Evolutionary conservation across 495 filamentous ascomycete species (phyloP).

Genomic region (Podospora sp.): DNA sequence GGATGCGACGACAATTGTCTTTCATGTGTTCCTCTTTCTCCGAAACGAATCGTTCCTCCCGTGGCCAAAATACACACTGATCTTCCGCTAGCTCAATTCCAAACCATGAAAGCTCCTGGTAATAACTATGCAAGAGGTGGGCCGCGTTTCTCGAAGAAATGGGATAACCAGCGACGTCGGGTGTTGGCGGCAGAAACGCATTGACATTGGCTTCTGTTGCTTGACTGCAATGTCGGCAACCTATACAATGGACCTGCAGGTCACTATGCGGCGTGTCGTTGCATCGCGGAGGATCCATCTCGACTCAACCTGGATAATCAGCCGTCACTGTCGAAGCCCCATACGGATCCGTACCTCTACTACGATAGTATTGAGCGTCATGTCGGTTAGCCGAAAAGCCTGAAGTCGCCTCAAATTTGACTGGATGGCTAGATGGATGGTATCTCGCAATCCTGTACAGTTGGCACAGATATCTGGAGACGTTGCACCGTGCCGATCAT

Average conservation of each 20-base stretch:
- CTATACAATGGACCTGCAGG: background rate
- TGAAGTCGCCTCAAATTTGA: constrained; percentile 18
- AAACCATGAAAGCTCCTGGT: background rate
- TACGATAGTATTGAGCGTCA: background rate
- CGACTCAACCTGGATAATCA: constrained; percentile 11
- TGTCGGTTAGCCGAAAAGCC: constrained; percentile 9
- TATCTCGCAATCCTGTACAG: background rate
- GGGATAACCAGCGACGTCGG: background rate
- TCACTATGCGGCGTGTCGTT: constrained; percentile 1
- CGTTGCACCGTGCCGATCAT: constrained; percentile 21
- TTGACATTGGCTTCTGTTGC: constrained; percentile 20
- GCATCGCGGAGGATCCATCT: background rate
- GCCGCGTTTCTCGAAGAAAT: constrained; percentile 1
- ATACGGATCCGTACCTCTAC: background rate
- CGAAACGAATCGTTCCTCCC: background rate
- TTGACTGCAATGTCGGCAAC: constrained; percentile 12
- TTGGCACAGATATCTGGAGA: background rate
- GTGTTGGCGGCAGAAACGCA: constrained; percentile 25
- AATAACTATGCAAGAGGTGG: constrained; percentile 5
- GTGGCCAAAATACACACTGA: background rate
- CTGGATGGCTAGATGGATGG: background rate
- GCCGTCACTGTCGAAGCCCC: constrained; percentile 6
- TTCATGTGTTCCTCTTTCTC: background rate
- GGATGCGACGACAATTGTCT: background rate
- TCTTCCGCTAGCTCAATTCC: background rate